These are phyloP conservation scores for Jasminum sambac DNA, from an alignment of 257 asterid genomes.

Conservation along the genomic window DNA sequence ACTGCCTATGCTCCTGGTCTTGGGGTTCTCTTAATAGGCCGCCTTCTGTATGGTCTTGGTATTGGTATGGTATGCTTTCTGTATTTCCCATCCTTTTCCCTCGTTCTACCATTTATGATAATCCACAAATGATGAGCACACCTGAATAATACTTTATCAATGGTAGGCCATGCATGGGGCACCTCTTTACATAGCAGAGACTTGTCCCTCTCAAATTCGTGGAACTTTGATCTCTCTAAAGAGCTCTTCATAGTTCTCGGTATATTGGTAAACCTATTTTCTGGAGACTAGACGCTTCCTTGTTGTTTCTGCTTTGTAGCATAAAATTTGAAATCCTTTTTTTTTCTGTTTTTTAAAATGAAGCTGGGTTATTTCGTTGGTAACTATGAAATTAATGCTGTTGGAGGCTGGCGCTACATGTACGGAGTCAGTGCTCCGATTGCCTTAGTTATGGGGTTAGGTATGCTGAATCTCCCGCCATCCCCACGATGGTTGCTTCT, in stretches of 20 bases:
- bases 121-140: background rate
- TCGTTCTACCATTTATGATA: constrained; percentile 8
- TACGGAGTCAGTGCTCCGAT: constrained; percentile 82
- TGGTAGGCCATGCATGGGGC: constrained; percentile 99
- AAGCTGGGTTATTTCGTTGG: constrained; percentile 93
- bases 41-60: constrained; percentile 89
- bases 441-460: constrained; percentile 84
- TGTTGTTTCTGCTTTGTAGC: constrained; percentile 10
- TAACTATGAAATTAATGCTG: constrained; percentile 61
- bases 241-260: constrained; percentile 97
- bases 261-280: constrained; percentile 59
- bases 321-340: constrained; percentile 11
- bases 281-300: background rate
- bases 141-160: too few species aligned
- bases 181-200: constrained; percentile 96
- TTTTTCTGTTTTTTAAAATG: constrained; percentile 15
- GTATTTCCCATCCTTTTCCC: constrained; percentile 12
- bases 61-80: constrained; percentile 76
- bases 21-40: constrained; percentile 69
- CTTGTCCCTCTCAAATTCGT: constrained; percentile 92
- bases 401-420: constrained; percentile 99
- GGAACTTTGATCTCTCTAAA: constrained; percentile 94
- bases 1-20: constrained; percentile 88
- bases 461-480: constrained; percentile 91
- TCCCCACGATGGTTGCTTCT: constrained; percentile 99